Base-by-base conservation (phyloP, 73 alveolate genomes). In the Paramecium primaurelia region DNA sequence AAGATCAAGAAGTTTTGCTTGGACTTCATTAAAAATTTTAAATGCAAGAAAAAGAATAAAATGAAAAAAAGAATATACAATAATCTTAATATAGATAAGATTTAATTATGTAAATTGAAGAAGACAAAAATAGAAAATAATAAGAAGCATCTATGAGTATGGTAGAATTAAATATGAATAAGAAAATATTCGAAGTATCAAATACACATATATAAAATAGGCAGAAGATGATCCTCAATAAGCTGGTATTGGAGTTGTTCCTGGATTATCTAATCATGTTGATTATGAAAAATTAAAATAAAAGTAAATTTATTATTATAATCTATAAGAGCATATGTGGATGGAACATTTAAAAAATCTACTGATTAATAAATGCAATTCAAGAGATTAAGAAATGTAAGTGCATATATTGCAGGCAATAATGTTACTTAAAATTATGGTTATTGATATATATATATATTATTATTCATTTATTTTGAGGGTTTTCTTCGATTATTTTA, bases 71-170 rank as follows among this genome's bases (percentile, higher is more conserved):
- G 47, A 37, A 73, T 40, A 12, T 30, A 6, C 8, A 12, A 16
- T 22, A 73, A 73, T 18, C 18, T n/a, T 9, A 40, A 73, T 73
- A 73, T 12, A 36, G 87, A 36, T 34, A 73, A 37, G 87, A 73
- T 37, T 73, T 73, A 38, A 73, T 73, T 16, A 37, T 37, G 59
- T 20, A 73, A 73, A 73, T 73, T 30, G 87, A 73, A 37, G 58
- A 73, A 73, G 87, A 73, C 32, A 73, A 73, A 20, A 37, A 34
- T 37, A 73, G 87, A 73, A 73, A 40, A 73, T 34, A 34, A 38
- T 11, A 73, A 73, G 87, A 73, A 73, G 87, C 87, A 40, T 73
- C 87, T 2, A 73, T 73, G 87, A 73, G 87, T 73, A 40, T 40
- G 59, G 64, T 73, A n/a, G 87, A 73, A 73, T 36, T 73, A 73